Evolutionary conservation across 1,284 basidiomycete genomes (phyloP), one percentile per base, ranked within the genome.

Genomic region (Peniophora sp.): DNA sequence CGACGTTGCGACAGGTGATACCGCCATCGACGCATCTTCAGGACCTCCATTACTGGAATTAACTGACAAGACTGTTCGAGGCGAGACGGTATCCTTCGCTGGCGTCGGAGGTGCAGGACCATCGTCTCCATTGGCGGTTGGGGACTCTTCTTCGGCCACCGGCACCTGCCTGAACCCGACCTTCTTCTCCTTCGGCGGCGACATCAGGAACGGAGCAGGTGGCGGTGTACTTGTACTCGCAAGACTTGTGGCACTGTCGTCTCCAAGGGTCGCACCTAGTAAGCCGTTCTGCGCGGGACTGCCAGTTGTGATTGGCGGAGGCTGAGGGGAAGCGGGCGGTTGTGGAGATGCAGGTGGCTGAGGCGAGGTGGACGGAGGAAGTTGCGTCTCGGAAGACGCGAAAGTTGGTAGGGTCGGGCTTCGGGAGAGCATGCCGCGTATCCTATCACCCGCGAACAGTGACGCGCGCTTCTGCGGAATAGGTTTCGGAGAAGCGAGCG

Each of bases 371-470:
- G 39, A 32, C 15, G 23, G 22, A 37, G 39, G 48, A 3, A 50
- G 45, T 15, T 43, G n/a, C 0, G 53, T 49, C 6, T 24, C n/a
- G 3, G 37, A 3, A 8, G 39, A 27, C 27, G 52, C 54, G 45
- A 54, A 50, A 9, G 43, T 27, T 9, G 50, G 24, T 47, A 59
- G 57, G 37, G 58, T 60, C 20, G 57, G 47, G 17, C 58, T 50
- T 17, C 62, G 60, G 43, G 57, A 55, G 23, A 65, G 60, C 52
- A 64, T 64, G 45, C 62, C 60, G 47, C 59, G 61, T 55, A 66
- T 52, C 20, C 64, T 58, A 24, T 58, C 59, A 47, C 56, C 53
- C 3, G 49, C 54, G 47, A 56, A 55, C 18, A 54, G 47, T 35
- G 53, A 53, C 6, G 47, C 32, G 23, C 55, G 55, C 24, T 54